These are phyloP conservation scores for Pistacia atlantica DNA, from an alignment of 345 rosid species.

Conservation along the genomic window DNA sequence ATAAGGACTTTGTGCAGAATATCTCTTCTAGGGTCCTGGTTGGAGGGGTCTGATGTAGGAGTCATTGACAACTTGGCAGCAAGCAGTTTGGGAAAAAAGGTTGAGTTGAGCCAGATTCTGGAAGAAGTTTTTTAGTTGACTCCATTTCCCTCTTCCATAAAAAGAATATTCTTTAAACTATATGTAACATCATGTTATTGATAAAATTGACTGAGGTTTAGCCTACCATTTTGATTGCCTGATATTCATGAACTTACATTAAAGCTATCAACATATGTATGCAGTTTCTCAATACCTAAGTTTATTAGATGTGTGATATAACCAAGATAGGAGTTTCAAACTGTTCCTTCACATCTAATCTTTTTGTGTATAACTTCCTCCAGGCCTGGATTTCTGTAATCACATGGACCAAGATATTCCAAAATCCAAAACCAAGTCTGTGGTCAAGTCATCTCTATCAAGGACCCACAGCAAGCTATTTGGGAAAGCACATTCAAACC, in stretches of 20 bases:
- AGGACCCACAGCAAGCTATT: constrained; percentile 80
- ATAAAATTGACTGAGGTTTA: background rate
- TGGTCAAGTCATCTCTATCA: constrained; percentile 29
- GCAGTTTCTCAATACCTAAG: background rate
- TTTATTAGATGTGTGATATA: background rate
- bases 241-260: background rate
- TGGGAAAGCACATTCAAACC: constrained; percentile 67
- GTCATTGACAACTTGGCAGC: background rate
- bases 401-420: constrained; percentile 20
- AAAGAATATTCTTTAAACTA: background rate
- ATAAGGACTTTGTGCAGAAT: background rate
- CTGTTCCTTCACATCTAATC: background rate
- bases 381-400: constrained; percentile 32
- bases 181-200: background rate
- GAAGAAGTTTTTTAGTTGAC: no score
- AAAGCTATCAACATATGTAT: background rate
- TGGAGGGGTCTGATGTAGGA: background rate
- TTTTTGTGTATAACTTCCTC: background rate
- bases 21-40: background rate
- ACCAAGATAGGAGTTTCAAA: background rate
- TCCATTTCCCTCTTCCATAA: no score
- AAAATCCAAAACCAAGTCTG: constrained; percentile 23
- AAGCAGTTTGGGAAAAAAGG: background rate
- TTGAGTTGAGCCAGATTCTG: background rate
- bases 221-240: background rate